phyloP scores from a whole-genome alignment of 768 basidiomycete genomes.

The Leccinum imitatum region DNA sequence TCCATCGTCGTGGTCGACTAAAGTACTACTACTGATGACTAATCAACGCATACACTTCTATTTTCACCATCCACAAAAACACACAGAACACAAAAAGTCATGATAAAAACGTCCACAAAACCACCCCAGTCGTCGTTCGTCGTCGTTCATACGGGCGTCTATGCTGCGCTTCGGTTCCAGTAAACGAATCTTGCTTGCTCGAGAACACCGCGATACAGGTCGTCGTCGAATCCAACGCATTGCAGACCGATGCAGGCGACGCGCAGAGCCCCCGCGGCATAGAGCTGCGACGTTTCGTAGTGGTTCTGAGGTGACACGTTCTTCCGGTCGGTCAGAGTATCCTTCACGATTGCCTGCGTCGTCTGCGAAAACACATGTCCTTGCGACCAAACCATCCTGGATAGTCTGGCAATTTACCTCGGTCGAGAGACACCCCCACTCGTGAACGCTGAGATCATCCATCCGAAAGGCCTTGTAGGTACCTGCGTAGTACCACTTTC shows the following conservation, averaged over 20 bases:
- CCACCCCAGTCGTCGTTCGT: not conserved
- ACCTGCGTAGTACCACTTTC: constrained; percentile 85
- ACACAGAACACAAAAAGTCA: not conserved
- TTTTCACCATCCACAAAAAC: not conserved
- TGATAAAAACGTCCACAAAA: not conserved
- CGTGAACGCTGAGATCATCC: constrained; percentile 61
- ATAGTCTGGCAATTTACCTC: constrained; percentile 45
- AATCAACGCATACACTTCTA: not conserved
- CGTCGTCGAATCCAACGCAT: constrained; percentile 73
- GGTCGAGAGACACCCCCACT: constrained; percentile 64
- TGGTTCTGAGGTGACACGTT: constrained; percentile 76
- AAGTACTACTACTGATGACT: not conserved
- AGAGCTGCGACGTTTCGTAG: constrained; percentile 74
- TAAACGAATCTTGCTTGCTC: constrained; percentile 50
- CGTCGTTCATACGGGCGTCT: constrained; percentile 12
- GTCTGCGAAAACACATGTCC: constrained; percentile 44
- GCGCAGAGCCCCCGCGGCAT: constrained; percentile 68
- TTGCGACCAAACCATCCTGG: not conserved
- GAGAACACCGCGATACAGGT: constrained; percentile 61
- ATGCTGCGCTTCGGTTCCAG: constrained; percentile 24
- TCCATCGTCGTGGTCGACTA: not conserved
- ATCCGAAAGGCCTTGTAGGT: constrained; percentile 66
- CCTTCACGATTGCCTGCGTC: constrained; percentile 63
- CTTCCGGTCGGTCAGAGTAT: constrained; percentile 68
- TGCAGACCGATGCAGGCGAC: constrained; percentile 73